Evolutionary conservation across 163 green algal species (phyloP).

Genomic region (Trebouxia gelatinosa): DNA sequence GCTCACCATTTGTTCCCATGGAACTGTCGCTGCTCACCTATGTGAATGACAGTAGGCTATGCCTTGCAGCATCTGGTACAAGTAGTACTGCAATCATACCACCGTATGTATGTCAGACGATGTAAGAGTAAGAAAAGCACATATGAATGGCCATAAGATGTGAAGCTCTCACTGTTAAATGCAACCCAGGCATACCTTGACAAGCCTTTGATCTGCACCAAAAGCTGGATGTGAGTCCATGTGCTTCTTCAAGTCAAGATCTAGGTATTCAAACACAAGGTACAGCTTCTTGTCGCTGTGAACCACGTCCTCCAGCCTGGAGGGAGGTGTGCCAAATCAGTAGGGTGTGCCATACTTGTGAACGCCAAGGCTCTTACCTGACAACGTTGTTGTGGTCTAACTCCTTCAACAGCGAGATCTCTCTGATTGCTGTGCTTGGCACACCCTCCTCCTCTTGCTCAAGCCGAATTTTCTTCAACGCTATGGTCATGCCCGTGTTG

Average conservation of each 20-base stretch:
- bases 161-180: too few species aligned
- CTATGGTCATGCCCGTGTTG: conserved; percentile 43
- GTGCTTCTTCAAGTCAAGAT: conserved; percentile 96
- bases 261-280: conserved; percentile 98
- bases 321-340: too few species aligned
- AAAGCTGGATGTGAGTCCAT: conserved; percentile 80
- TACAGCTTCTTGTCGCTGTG: conserved; percentile 83
- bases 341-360: too few species aligned
- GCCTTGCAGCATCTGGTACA: conserved; percentile 81
- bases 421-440: conserved; percentile 77
- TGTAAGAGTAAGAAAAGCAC: too few species aligned
- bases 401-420: conserved; percentile 86
- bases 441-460: conserved; percentile 91
- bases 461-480: conserved; percentile 80
- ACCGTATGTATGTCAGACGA: too few species aligned
- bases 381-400: conserved; percentile 83
- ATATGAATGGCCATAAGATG: background rate
- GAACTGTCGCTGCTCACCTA: conserved; percentile 29
- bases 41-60: conserved; percentile 77
- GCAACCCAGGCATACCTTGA: too few species aligned
- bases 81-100: conserved; percentile 40
- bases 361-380: conserved; percentile 37
- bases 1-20: too few species aligned
- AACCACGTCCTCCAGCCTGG: conserved; percentile 82
- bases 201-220: conserved; percentile 54